Evolutionary conservation across 148 eudicot genomes (phyloP).

Genomic region (Talinum fruticosum): DNA sequence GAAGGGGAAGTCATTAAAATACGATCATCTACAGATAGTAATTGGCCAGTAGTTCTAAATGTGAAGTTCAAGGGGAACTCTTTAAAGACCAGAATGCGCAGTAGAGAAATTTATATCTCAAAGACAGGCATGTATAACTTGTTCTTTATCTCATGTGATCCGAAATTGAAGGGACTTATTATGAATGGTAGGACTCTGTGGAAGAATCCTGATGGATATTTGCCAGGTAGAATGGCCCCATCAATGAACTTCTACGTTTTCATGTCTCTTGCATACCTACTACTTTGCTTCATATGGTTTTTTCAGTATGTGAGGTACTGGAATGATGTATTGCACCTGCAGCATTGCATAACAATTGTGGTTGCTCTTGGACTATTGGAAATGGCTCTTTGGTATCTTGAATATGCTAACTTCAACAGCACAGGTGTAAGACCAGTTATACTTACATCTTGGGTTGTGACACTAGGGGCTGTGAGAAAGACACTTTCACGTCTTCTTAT

Average conservation of each 20-base stretch:
- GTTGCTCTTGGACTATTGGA: conserved; percentile 81
- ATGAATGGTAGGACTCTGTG: conserved; percentile 80
- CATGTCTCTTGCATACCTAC: conserved; percentile 71
- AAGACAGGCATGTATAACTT: conserved; percentile 97
- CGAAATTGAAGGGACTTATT: conserved; percentile 62
- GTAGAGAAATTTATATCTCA: conserved; percentile 50
- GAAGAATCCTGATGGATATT: conserved; percentile 93
- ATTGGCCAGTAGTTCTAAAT: conserved; percentile 76
- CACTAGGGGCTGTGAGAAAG: conserved; percentile 80
- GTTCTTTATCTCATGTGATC: conserved; percentile 92
- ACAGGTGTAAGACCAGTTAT: conserved; percentile 76
- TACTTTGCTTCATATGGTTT: conserved; percentile 70
- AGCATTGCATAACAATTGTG: conserved; percentile 79
- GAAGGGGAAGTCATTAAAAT: conserved; percentile 81
- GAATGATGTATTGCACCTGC: conserved; percentile 86
- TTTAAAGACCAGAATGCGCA: conserved; percentile 52
- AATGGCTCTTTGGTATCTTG: conserved; percentile 90
- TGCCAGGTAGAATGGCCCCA: conserved; percentile 99
- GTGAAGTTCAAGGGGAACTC: conserved; percentile 65
- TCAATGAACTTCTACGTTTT: conserved; percentile 69
- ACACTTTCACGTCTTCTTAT: conserved; percentile 84
- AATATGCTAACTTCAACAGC: conserved; percentile 80
- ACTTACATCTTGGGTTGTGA: conserved; percentile 84
- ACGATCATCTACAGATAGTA: conserved; percentile 57
- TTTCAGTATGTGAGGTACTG: conserved; percentile 75